phyloP scores from a whole-genome alignment of 1,284 basidiomycete genomes.

The Leucoagaricus sp. region DNA sequence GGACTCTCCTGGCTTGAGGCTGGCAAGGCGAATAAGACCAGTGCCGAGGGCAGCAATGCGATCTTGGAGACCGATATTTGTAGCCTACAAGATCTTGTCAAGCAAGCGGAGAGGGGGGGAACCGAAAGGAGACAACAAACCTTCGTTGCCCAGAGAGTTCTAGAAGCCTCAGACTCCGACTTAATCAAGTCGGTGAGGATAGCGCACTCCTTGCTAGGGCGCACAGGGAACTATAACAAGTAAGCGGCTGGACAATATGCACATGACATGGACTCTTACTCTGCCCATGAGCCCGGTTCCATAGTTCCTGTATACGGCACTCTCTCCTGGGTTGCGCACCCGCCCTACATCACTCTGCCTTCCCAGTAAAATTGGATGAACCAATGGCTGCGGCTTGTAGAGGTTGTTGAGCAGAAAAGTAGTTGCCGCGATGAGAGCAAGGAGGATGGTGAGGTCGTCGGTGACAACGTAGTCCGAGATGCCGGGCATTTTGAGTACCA shows the following conservation, averaged over 20 bases:
- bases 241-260: background rate
- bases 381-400: conserved; percentile 76
- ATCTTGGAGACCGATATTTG: conserved; percentile 64
- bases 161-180: conserved; percentile 61
- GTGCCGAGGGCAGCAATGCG: conserved; percentile 68
- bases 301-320: conserved; percentile 82
- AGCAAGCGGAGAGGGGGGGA: conserved; percentile 4
- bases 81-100: conserved; percentile 62
- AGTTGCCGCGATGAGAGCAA: conserved; percentile 70
- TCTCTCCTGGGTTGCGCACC: conserved; percentile 72
- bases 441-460: conserved; percentile 74
- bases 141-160: conserved; percentile 78
- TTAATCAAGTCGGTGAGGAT: conserved; percentile 68
- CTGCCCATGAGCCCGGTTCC: conserved; percentile 76
- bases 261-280: conserved; percentile 42
- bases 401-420: conserved; percentile 74
- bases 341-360: conserved; percentile 82
- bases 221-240: conserved; percentile 61
- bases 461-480: conserved; percentile 62
- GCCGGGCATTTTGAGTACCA: conserved; percentile 25
- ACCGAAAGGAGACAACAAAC: conserved; percentile 37
- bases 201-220: conserved; percentile 69
- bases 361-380: conserved; percentile 81
- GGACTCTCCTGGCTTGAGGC: conserved; percentile 62
- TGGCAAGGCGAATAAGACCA: conserved; percentile 60